Percentiles rank a stretch among this genome's conserved stretches.
These are phyloP conservation scores for Sporobolus alterniflorus DNA, from an alignment of 202 grass and related monocot genomes.

Conservation along the genomic window DNA sequence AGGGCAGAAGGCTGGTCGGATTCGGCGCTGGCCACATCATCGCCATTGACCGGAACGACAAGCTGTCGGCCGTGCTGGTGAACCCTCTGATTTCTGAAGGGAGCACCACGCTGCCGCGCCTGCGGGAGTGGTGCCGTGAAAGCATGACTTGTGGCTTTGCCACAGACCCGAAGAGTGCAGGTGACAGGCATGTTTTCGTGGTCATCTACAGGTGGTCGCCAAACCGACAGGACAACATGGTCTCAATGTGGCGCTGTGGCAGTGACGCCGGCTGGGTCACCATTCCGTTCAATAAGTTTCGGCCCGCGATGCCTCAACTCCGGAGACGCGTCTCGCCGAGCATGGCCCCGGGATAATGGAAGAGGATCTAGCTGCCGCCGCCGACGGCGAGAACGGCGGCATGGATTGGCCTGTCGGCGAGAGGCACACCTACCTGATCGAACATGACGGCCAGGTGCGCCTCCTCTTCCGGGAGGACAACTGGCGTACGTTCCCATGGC, in stretches of 20 bases:
- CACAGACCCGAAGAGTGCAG: background rate
- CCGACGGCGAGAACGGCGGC: background rate
- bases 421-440: background rate
- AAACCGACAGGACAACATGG: background rate
- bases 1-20: background rate
- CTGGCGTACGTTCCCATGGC: background rate
- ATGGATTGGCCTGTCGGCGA: background rate
- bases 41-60: background rate
- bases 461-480: background rate
- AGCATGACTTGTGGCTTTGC: background rate
- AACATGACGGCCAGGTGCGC: background rate
- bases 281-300: background rate
- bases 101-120: background rate
- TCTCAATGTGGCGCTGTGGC: background rate
- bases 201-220: background rate
- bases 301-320: background rate
- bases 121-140: background rate
- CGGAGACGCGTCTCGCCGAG: background rate
- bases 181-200: background rate
- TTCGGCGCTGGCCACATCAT: conserved; percentile 1
- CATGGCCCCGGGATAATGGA: background rate
- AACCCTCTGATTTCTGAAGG: background rate
- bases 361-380: background rate
- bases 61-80: background rate
- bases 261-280: background rate